Evolutionary conservation across 177 flowering plant genomes (phyloP), one percentile per base, ranked within the genome.

Genomic region (Vitis hybrid): DNA sequence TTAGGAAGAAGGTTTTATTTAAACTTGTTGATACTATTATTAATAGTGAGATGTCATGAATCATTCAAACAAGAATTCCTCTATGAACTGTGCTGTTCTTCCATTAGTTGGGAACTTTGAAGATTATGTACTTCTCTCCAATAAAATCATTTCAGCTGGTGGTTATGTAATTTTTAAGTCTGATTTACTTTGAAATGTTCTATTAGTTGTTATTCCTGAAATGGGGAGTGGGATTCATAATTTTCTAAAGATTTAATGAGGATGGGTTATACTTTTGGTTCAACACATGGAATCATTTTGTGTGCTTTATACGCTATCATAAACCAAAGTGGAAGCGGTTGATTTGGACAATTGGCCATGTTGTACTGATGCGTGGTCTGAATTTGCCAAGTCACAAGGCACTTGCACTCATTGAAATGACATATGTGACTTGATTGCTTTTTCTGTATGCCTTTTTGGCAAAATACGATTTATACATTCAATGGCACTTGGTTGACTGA

Each of bases 381-480:
- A 72, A 62, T 72, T 70, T 75, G 80, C 75, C 66, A 65, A 72
- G 82, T 79, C 80, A 75, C 55, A 70, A 18, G 60, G 72, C 82
- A 78, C 70, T 75, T 62, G 70, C 82, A 78, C 70, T 75, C 69
- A 18, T 62, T 49, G 50, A 68, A 32, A 2, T 68, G 62, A 71
- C 66, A 66, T 68, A 56, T 69, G 50, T 64, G 62, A 56, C 66
- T 64, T 56, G 24, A 50, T 67, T 71, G 62, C 64, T 68, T 73
- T 73, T 48, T 56, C 59, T 59, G 12, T 15, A 64, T 55, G 16
- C 65, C 56, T 40, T 70, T 72, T 50, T 10, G 50, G 35, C 61
- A 71, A 69, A 55, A 27, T 66, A 49, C 40, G 62, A 62, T 73
- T 70, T 71, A 72, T 70, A 52, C 76, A 70, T 74, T 56, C 76